Evolutionary conservation across 768 basidiomycete genomes (phyloP).

Genomic region (Dendrothele bispora): DNA sequence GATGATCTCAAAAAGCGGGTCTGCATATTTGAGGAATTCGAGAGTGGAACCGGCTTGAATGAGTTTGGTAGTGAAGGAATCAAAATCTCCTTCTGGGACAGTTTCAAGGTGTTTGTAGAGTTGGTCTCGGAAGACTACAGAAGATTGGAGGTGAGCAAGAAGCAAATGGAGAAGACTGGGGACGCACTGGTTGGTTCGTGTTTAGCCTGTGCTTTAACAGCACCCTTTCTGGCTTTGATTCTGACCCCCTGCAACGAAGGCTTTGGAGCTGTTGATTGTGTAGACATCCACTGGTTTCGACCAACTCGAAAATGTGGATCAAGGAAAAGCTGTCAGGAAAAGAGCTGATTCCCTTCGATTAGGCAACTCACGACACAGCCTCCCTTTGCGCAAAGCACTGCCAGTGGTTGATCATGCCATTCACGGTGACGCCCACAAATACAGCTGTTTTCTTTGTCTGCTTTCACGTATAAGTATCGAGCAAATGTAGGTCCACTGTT

Average conservation of each 20-base stretch:
- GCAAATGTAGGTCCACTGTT: no score
- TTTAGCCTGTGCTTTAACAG: constrained; percentile 89
- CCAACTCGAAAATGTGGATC: constrained; percentile 24
- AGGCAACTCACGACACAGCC: constrained; percentile 1
- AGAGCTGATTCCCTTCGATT: neutral
- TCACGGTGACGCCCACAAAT: no score
- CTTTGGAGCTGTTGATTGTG: constrained; percentile 79
- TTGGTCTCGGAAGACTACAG: constrained; percentile 86
- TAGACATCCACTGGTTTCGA: constrained; percentile 84
- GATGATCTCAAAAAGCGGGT: constrained; percentile 93
- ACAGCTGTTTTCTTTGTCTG: no score
- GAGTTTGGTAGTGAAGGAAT: constrained; percentile 78
- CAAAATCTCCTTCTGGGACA: constrained; percentile 77
- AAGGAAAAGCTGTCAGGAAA: constrained; percentile 16
- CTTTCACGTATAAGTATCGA: no score
- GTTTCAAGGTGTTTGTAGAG: constrained; percentile 90
- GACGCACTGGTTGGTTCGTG: constrained; percentile 79
- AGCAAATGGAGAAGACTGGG: constrained; percentile 3
- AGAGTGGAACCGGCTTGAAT: constrained; percentile 90
- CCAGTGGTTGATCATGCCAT: no score
- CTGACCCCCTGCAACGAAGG: constrained; percentile 91
- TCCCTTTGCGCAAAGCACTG: no score
- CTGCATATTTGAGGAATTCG: constrained; percentile 97
- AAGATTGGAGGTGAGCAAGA: constrained; percentile 11
- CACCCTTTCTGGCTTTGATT: constrained; percentile 92